phyloP scores from a whole-genome alignment of 2,329 filamentous ascomycete species.

The Elsinoe arachidis region DNA sequence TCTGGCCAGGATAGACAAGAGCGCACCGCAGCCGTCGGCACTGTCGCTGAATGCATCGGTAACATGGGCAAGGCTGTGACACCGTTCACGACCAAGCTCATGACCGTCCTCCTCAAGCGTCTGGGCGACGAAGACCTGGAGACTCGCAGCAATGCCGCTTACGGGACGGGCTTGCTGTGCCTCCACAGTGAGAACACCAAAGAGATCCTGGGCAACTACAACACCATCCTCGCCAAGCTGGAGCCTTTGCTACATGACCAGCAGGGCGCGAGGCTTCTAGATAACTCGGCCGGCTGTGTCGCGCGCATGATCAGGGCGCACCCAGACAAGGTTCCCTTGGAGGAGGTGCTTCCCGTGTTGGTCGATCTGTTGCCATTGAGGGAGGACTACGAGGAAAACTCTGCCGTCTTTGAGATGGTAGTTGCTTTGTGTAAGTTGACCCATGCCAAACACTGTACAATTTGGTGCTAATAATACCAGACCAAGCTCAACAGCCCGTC shows the following conservation, averaged over 20 bases:
- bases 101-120: slow-evolving; percentile 76
- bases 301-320: slow-evolving; percentile 86
- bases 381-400: slow-evolving; percentile 95
- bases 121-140: slow-evolving; percentile 83
- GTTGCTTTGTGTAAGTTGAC: slow-evolving; percentile 67
- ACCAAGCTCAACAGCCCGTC: slow-evolving; percentile 59
- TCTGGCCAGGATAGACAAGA: slow-evolving; percentile 79
- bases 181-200: slow-evolving; percentile 67
- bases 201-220: slow-evolving; percentile 66
- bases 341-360: slow-evolving; percentile 72
- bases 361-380: slow-evolving; percentile 74
- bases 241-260: slow-evolving; percentile 68
- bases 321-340: slow-evolving; percentile 70
- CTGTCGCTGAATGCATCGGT: slow-evolving; percentile 81
- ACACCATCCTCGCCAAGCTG: slow-evolving; percentile 71
- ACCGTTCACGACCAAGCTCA: slow-evolving; percentile 65
- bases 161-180: slow-evolving; percentile 77
- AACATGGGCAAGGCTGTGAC: slow-evolving; percentile 77
- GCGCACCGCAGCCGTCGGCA: slow-evolving; percentile 81
- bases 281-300: slow-evolving; percentile 88
- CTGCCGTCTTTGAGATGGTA: slow-evolving; percentile 84
- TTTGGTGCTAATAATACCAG: slow-evolving; percentile 27
- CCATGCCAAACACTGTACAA: not conserved
- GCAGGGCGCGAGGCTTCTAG: slow-evolving; percentile 72
- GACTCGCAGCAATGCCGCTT: slow-evolving; percentile 91